A percentile compares a stretch with the other conserved stretches of the same genome.
Conservation (phyloP, 495 filamentous ascomycete species). For the Tuber aestivum region DNA sequence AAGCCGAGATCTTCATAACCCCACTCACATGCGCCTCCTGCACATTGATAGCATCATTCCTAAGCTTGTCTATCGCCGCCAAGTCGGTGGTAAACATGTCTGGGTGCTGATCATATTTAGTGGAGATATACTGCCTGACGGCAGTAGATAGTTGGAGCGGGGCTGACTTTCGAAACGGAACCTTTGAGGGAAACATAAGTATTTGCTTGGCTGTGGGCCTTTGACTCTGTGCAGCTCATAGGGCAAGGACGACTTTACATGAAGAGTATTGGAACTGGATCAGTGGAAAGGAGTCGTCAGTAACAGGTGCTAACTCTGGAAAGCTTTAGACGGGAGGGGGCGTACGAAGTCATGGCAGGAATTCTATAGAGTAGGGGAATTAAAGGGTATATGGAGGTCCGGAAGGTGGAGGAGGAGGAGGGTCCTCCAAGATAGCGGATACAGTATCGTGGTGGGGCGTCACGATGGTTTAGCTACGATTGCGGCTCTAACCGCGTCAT, state of each 20-base stretch:
- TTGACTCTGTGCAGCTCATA: slow-evolving; percentile 11
- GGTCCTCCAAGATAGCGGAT: not conserved
- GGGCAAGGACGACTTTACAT: slow-evolving; percentile 21
- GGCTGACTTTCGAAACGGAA: slow-evolving; percentile 84
- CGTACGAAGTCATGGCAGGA: slow-evolving; percentile 42
- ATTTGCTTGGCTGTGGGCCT: not conserved
- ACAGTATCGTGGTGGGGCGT: not conserved
- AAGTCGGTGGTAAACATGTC: slow-evolving; percentile 94
- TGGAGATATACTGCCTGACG: slow-evolving; percentile 93
- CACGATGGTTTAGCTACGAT: not conserved
- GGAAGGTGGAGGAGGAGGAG: not conserved
- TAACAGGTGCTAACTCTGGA: slow-evolving; percentile 7
- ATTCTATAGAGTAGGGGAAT: not conserved
- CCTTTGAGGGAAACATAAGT: slow-evolving; percentile 45
- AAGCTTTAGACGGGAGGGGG: slow-evolving; percentile 10
- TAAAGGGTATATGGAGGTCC: not conserved
- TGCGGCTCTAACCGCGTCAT: slow-evolving; percentile 3
- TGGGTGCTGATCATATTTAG: slow-evolving; percentile 98
- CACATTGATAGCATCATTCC: slow-evolving; percentile 75
- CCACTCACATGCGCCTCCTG: slow-evolving; percentile 87
- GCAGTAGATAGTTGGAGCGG: slow-evolving; percentile 68
- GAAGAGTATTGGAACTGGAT: slow-evolving; percentile 37
- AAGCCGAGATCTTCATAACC: slow-evolving; percentile 74
- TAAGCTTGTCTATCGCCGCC: slow-evolving; percentile 73
- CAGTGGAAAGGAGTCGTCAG: slow-evolving; percentile 27